A percentile compares a stretch with the other conserved stretches of the same genome.
Evolutionary conservation across 2,329 filamentous ascomycete genomes (phyloP).

Genomic region (Coniochaeta sp.): DNA sequence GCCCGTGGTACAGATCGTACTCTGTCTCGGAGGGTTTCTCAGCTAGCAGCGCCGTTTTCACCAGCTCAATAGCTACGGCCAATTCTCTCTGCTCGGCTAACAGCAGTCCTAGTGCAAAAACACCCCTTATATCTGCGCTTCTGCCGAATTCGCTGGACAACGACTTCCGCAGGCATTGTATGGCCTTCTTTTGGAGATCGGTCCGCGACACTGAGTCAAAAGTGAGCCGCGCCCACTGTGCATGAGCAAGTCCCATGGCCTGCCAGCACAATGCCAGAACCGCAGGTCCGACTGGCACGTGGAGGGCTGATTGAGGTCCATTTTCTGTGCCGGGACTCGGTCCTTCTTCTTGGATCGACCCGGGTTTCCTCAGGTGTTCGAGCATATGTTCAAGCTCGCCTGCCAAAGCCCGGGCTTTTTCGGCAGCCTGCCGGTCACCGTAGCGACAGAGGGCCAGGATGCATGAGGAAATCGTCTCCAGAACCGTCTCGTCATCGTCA

Average conservation of each 20-base stretch:
- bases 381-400: conserved; percentile 69
- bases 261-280: conserved; percentile 69
- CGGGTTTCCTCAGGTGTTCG: conserved; percentile 40
- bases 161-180: conserved; percentile 66
- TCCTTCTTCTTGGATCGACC: conserved; percentile 13
- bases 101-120: conserved; percentile 78
- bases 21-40: conserved; percentile 39
- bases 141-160: conserved; percentile 59
- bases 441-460: conserved; percentile 77
- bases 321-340: conserved; percentile 12
- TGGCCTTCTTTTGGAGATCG: conserved; percentile 69
- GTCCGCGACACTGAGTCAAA: conserved; percentile 64
- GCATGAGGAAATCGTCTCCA: conserved; percentile 73
- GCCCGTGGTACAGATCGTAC: conserved; percentile 35
- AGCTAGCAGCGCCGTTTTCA: conserved; percentile 66
- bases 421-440: conserved; percentile 64
- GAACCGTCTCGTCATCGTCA: conserved; percentile 69
- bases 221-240: conserved; percentile 79
- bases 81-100: conserved; percentile 82
- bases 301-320: conserved; percentile 7
- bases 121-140: conserved; percentile 62
- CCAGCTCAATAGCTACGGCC: conserved; percentile 69
- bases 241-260: conserved; percentile 77
- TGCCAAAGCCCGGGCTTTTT: conserved; percentile 69
- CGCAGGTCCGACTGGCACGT: conserved; percentile 42